Percentiles rank a stretch among this genome's conserved stretches.
These are phyloP conservation scores for Stephania japonica DNA, from an alignment of 164 flowering plant genomes.

Conservation along the genomic window DNA sequence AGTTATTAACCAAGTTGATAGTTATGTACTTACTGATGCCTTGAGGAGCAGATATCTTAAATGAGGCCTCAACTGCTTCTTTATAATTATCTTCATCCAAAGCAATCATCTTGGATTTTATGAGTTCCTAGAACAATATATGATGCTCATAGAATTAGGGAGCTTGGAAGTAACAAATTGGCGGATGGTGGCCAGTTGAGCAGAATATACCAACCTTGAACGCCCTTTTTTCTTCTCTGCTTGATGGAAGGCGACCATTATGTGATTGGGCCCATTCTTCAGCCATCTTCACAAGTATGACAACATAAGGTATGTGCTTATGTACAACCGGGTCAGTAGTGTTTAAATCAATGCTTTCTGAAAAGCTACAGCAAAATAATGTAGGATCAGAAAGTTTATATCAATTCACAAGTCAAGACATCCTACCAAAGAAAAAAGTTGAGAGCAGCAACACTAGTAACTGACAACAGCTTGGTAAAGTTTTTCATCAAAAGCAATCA, in stretches of 20 bases:
- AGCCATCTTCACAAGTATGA: slow-evolving; percentile 90
- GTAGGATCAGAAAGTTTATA: slow-evolving; percentile 5
- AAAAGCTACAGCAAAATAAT: slow-evolving; percentile 47
- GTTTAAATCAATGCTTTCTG: slow-evolving; percentile 69
- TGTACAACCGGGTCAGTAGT: slow-evolving; percentile 80
- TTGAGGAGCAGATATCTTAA: slow-evolving; percentile 72
- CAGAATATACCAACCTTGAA: slow-evolving; percentile 61
- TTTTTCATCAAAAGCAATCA: not conserved
- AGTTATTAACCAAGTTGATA: not conserved
- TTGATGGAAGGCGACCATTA: slow-evolving; percentile 70
- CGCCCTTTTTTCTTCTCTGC: slow-evolving; percentile 79
- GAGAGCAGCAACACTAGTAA: not conserved
- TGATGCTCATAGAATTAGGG: slow-evolving; percentile 7
- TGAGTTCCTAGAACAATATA: slow-evolving; percentile 49
- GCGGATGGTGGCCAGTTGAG: slow-evolving; percentile 4
- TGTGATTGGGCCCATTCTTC: slow-evolving; percentile 77
- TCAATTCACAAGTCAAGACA: not conserved
- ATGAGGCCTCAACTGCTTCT: slow-evolving; percentile 94
- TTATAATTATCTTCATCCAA: slow-evolving; percentile 92
- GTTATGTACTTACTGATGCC: slow-evolving; percentile 71
- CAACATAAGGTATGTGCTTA: slow-evolving; percentile 89
- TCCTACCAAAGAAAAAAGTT: not conserved
- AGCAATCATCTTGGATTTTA: slow-evolving; percentile 61
- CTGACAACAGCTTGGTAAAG: not conserved
- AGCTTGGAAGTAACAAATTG: not conserved